These are phyloP conservation scores for Sphaerulina vaccinii DNA, from an alignment of 2,329 filamentous ascomycete species.

Conservation along the genomic window DNA sequence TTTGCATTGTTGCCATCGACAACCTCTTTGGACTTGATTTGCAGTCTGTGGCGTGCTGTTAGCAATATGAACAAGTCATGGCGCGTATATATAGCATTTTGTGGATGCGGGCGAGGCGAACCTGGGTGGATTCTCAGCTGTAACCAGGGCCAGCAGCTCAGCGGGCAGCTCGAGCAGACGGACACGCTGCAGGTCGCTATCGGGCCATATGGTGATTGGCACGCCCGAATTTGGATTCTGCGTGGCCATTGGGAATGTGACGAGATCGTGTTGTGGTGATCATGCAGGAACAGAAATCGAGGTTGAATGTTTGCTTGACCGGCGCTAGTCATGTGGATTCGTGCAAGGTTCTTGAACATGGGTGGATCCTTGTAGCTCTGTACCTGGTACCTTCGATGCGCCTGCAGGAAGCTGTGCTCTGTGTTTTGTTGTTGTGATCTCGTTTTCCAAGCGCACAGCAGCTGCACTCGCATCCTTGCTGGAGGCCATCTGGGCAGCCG, in stretches of 20 bases:
- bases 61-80: constrained; percentile 2
- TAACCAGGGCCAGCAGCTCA: constrained; percentile 55
- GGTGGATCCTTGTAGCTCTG: too few species aligned
- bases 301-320: too few species aligned
- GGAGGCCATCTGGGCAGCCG: too few species aligned
- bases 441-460: too few species aligned
- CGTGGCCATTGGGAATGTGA: constrained; percentile 42
- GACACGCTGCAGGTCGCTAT: constrained; percentile 52
- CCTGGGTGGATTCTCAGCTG: constrained; percentile 38
- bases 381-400: too few species aligned
- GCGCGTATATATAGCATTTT: neutral
- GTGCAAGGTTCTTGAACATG: too few species aligned
- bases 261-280: neutral
- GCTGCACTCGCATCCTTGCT: too few species aligned
- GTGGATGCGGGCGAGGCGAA: constrained; percentile 18
- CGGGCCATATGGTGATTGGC: constrained; percentile 44
- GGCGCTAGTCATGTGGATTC: too few species aligned
- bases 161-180: constrained; percentile 61
- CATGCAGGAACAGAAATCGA: neutral
- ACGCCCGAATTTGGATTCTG: constrained; percentile 42
- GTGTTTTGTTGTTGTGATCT: too few species aligned
- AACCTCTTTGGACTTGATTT: constrained; percentile 42
- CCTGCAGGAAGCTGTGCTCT: too few species aligned
- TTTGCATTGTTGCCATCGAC: constrained; percentile 25
- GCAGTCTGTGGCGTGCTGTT: constrained; percentile 34